Evolutionary conservation across 306 rosid genomes (phyloP).

Genomic region (Rosa multiflora): DNA sequence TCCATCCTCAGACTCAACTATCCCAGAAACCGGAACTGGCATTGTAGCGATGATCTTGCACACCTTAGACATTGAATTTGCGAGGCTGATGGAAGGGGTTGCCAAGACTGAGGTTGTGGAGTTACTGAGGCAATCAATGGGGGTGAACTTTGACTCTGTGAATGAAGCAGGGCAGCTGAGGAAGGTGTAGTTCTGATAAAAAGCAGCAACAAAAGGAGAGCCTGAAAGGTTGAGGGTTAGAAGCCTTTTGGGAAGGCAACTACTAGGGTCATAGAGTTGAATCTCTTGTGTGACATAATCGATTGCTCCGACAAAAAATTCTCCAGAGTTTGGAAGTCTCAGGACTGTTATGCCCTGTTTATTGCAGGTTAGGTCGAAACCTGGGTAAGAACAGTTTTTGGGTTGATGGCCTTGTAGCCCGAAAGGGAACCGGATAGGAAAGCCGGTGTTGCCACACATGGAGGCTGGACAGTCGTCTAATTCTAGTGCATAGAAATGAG

Average conservation of each 20-base stretch:
- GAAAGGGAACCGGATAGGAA: constrained; percentile 65
- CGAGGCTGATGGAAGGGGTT: constrained; percentile 43
- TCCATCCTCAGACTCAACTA: constrained; percentile 18
- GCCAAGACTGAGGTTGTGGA: constrained; percentile 58
- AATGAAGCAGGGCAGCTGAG: constrained; percentile 51
- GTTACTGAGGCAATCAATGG: constrained; percentile 58
- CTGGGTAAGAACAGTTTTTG: constrained; percentile 58
- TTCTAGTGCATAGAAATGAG: constrained; percentile 24
- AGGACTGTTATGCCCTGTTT: constrained; percentile 31
- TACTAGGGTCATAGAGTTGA: constrained; percentile 49
- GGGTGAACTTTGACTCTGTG: constrained; percentile 34
- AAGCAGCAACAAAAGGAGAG: constrained; percentile 46
- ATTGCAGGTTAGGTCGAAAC: constrained; percentile 54
- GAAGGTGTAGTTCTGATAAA: constrained; percentile 45
- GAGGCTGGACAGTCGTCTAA: constrained; percentile 35
- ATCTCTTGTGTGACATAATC: constrained; percentile 48
- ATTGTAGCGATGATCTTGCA: constrained; percentile 40
- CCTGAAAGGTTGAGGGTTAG: constrained; percentile 47
- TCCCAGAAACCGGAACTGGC: constrained; percentile 41
- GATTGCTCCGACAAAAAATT: constrained; percentile 47
- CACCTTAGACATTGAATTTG: constrained; percentile 27
- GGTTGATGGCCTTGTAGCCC: constrained; percentile 30
- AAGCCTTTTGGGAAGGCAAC: constrained; percentile 59
- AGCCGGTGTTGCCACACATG: constrained; percentile 32
- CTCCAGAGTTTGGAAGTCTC: constrained; percentile 45